Percentiles rank a stretch among this genome's conserved stretches.
These are phyloP conservation scores for Annona cherimola DNA, from an alignment of 164 flowering plant genomes.

Conservation along the genomic window DNA sequence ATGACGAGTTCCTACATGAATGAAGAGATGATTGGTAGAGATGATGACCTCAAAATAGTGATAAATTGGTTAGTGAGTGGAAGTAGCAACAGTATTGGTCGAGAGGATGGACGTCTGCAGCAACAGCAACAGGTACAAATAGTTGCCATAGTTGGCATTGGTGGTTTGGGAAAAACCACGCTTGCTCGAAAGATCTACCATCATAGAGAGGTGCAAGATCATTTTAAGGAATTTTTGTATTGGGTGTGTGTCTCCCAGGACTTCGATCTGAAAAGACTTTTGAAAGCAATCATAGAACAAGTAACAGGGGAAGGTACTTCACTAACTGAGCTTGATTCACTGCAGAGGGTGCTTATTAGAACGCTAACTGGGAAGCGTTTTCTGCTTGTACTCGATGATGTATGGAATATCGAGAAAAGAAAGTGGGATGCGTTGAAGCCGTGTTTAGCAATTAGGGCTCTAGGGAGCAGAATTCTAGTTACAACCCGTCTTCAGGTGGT, in stretches of 20 bases:
- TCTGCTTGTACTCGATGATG: constrained; percentile 9
- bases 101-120: too few species aligned
- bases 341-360: background rate
- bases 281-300: background rate
- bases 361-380: background rate
- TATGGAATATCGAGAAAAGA: background rate
- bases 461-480: constrained; percentile 12
- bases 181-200: background rate
- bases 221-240: background rate
- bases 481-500: constrained; percentile 5
- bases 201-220: constrained; percentile 1
- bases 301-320: background rate
- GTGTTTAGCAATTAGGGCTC: background rate
- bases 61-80: background rate
- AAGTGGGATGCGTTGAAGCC: background rate
- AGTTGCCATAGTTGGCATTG: background rate
- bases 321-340: background rate
- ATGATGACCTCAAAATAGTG: background rate
- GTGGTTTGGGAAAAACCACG: constrained; percentile 3
- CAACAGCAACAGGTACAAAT: too few species aligned
- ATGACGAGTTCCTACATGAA: too few species aligned
- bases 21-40: constrained; percentile 2
- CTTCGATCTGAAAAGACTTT: constrained; percentile 1
- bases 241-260: constrained; percentile 10
- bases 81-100: background rate